phyloP scores from a whole-genome alignment of 169 alveolate species.

The Plasmodium vivax region DNA sequence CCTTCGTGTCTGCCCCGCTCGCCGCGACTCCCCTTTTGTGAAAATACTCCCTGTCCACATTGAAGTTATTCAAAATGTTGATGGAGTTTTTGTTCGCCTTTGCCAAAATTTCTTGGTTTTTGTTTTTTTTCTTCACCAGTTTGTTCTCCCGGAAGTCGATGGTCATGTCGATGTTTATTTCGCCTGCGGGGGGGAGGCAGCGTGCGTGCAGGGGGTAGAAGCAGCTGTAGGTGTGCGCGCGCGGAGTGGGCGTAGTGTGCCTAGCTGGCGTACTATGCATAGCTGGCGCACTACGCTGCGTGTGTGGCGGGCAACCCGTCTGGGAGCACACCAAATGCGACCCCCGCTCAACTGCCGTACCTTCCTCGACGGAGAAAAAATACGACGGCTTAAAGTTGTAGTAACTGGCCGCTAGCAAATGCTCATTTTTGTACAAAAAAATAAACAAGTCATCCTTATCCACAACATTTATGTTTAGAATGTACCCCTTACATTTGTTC shows the following conservation, averaged over 20 bases:
- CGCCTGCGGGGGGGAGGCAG: constrained; percentile 12
- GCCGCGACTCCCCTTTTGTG: neutral
- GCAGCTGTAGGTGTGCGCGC: neutral
- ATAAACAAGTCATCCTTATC: constrained; percentile 71
- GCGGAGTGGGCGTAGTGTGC: neutral
- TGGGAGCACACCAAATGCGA: neutral
- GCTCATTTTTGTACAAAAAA: constrained; percentile 68
- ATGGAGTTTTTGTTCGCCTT: constrained; percentile 63
- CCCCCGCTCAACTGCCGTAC: neutral
- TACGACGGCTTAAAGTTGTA: constrained; percentile 66
- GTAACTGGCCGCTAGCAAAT: constrained; percentile 61
- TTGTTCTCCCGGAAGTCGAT: constrained; percentile 35
- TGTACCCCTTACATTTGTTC: constrained; percentile 49
- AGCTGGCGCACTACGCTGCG: neutral
- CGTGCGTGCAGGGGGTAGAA: too few species aligned
- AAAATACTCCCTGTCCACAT: constrained; percentile 45
- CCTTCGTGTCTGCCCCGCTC: neutral
- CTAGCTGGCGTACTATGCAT: too few species aligned
- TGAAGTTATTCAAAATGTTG: constrained; percentile 25
- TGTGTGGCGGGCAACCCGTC: neutral
- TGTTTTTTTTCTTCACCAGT: constrained; percentile 8
- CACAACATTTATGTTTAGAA: constrained; percentile 49
- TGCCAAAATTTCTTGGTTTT: constrained; percentile 57
- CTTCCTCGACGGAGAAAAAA: constrained; percentile 67
- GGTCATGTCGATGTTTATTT: constrained; percentile 41